Percentiles rank a stretch among this genome's conserved stretches.
Conservation (phyloP, 306 rosid genomes). For the Pterocarpus macrocarpus region DNA sequence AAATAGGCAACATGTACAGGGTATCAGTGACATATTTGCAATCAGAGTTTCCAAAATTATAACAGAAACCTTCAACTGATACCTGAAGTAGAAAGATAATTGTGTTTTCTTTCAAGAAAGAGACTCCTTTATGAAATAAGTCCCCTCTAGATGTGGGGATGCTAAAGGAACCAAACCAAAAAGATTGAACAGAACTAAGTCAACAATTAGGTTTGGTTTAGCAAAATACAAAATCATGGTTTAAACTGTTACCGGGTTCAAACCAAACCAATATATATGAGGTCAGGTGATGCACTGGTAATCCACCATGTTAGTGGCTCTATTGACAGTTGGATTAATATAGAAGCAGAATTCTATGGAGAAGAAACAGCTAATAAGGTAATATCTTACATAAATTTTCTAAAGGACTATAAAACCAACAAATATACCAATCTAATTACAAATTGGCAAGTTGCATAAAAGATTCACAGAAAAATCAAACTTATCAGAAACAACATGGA, state of each 20-base stretch:
- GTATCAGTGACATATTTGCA: slow-evolving; percentile 16
- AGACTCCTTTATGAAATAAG: slow-evolving; percentile 19
- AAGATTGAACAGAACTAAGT: slow-evolving; percentile 7
- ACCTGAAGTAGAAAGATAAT: not conserved
- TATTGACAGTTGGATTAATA: slow-evolving; percentile 11
- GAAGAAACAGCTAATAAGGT: slow-evolving; percentile 15
- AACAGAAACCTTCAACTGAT: slow-evolving; percentile 8
- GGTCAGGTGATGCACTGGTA: not conserved
- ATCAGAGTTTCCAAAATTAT: slow-evolving; percentile 14
- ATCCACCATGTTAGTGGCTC: slow-evolving; percentile 14
- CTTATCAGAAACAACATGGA: slow-evolving; percentile 19
- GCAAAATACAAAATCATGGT: not conserved
- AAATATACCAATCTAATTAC: slow-evolving; percentile 31
- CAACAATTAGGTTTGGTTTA: slow-evolving; percentile 2
- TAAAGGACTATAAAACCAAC: slow-evolving; percentile 31
- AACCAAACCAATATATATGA: slow-evolving; percentile 30
- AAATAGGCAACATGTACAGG: not conserved
- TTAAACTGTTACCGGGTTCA: slow-evolving; percentile 23
- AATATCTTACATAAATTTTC: slow-evolving; percentile 13
- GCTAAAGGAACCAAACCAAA: slow-evolving; percentile 43
- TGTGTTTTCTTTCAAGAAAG: slow-evolving; percentile 21
- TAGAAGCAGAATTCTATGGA: slow-evolving; percentile 23
- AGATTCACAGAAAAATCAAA: slow-evolving; percentile 33
- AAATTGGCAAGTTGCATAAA: slow-evolving; percentile 29
- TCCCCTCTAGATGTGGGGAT: not conserved